These are phyloP conservation scores for Macrotyloma uniflorum DNA, from an alignment of 306 rosid species.

Conservation along the genomic window DNA sequence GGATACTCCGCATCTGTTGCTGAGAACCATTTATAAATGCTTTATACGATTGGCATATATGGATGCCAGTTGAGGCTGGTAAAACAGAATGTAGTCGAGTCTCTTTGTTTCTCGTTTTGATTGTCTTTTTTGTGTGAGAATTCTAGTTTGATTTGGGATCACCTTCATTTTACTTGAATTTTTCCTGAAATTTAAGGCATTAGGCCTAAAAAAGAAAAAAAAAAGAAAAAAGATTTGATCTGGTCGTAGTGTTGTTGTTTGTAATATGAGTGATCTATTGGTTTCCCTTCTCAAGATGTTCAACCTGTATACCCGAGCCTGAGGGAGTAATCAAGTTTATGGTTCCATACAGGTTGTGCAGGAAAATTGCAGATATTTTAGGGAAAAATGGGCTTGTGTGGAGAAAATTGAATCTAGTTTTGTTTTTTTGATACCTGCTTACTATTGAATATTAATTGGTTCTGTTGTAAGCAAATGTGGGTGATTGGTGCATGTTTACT, in stretches of 20 bases:
- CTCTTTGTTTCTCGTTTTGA: neutral
- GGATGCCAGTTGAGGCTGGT: conserved; percentile 27
- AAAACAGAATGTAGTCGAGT: neutral
- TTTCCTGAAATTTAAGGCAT: neutral
- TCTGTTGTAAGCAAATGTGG: too few species aligned
- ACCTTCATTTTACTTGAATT: neutral
- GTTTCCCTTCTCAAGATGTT: neutral
- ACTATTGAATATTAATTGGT: neutral
- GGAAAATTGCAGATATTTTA: too few species aligned
- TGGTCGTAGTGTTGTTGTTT: neutral
- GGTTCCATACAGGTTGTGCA: neutral
- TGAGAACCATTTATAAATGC: conserved; percentile 40
- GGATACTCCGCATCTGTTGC: conserved; percentile 35
- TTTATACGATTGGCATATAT: conserved; percentile 30
- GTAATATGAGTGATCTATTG: neutral
- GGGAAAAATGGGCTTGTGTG: neutral
- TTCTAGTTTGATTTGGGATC: neutral
- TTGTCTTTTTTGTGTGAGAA: neutral
- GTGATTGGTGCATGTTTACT: too few species aligned
- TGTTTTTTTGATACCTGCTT: neutral
- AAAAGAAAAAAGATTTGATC: neutral
- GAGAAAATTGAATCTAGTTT: neutral
- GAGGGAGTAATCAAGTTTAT: neutral
- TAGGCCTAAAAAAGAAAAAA: neutral
- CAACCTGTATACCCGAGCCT: neutral